Evolutionary conservation across 139 green algal species (phyloP).

Genomic region (Astrephomene gubernaculifera): DNA sequence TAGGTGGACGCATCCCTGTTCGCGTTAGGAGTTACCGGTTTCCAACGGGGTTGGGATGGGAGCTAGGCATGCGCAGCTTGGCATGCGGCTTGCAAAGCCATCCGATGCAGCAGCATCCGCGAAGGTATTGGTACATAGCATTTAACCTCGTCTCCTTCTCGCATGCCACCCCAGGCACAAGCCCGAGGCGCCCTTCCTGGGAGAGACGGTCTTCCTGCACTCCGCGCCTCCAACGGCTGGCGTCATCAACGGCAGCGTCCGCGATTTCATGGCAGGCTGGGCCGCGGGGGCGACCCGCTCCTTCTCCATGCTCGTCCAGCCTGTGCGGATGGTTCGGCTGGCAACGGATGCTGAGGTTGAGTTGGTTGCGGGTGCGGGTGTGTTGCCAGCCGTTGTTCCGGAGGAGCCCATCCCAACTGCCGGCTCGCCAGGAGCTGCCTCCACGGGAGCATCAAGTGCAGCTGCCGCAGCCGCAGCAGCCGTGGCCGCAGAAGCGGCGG

Average conservation of each 20-base stretch:
- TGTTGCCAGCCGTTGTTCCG: neutral
- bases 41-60: no score
- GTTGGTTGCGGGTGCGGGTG: no score
- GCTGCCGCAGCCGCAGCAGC: neutral
- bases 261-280: conserved; percentile 53
- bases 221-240: conserved; percentile 28
- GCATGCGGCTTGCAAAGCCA: no score
- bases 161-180: conserved; percentile 42
- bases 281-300: conserved; percentile 39
- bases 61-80: no score
- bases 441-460: neutral
- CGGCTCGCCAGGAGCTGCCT: neutral
- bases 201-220: conserved; percentile 64
- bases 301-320: conserved; percentile 54
- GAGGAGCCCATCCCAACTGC: neutral
- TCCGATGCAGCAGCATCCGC: no score
- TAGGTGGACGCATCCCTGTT: no score
- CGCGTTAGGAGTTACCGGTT: no score
- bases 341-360: neutral
- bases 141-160: no score
- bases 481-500: conserved; percentile 20
- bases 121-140: no score
- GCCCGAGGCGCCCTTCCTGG: conserved; percentile 55
- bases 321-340: conserved; percentile 49
- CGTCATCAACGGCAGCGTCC: conserved; percentile 12